A percentile compares a stretch with the other conserved stretches of the same genome.
phyloP scores from a whole-genome alignment of 2,329 filamentous ascomycete genomes.

The Zasmidium cellare region DNA sequence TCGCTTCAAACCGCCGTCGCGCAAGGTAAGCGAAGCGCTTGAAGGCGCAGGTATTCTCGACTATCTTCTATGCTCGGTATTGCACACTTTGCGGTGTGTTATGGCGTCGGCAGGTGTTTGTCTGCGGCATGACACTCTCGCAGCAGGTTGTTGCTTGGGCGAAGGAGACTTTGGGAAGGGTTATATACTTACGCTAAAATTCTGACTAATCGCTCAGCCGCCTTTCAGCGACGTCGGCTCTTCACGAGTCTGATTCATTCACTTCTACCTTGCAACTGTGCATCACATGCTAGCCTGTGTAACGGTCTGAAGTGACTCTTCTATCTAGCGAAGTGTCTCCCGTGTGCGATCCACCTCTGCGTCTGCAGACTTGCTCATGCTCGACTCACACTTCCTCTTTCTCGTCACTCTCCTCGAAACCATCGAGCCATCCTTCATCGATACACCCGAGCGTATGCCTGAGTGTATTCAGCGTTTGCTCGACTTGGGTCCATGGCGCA shows the following conservation, averaged over 20 bases:
- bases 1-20: constrained; percentile 5
- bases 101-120: constrained; percentile 2
- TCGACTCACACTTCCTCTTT: too few species aligned
- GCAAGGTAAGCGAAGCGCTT: constrained; percentile 2
- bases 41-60: constrained; percentile 6
- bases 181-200: not conserved
- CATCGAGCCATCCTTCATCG: too few species aligned
- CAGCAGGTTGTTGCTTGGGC: not conserved
- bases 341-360: too few species aligned
- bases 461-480: too few species aligned
- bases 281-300: too few species aligned
- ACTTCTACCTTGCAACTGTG: too few species aligned
- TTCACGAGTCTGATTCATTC: not conserved
- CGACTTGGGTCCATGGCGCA: too few species aligned
- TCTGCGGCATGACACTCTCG: not conserved
- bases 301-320: too few species aligned
- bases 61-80: constrained; percentile 4
- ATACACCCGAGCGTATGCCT: too few species aligned
- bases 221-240: not conserved
- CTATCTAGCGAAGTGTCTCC: too few species aligned
- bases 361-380: too few species aligned
- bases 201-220: not conserved
- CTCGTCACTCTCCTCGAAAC: too few species aligned
- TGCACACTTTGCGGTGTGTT: constrained; percentile 5
- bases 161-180: not conserved